Conservation (phyloP, 768 basidiomycete species). For the Clitopilus hobsonii region DNA sequence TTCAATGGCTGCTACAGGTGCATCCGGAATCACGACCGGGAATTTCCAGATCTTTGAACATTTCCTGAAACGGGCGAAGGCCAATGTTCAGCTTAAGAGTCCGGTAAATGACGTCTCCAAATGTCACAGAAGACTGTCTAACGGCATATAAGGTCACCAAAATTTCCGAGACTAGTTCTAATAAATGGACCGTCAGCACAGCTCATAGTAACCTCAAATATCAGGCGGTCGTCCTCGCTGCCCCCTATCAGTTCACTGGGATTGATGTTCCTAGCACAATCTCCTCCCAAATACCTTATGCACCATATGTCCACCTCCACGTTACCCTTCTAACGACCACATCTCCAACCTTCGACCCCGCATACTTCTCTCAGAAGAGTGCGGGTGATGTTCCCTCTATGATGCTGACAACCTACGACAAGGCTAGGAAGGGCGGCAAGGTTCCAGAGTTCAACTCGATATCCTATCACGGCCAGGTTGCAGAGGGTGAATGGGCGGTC, state of each 20-base stretch:
- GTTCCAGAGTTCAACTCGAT: conserved; percentile 85
- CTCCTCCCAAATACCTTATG: conserved; percentile 50
- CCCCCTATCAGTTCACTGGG: conserved; percentile 71
- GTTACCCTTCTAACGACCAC: conserved; percentile 88
- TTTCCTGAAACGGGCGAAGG: conserved; percentile 68
- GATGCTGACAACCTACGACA: conserved; percentile 70
- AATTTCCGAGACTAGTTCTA: conserved; percentile 40
- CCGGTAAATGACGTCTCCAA: conserved; percentile 34
- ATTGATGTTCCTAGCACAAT: conserved; percentile 50
- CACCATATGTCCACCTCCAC: conserved; percentile 80
- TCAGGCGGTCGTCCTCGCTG: conserved; percentile 78
- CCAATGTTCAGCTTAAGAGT: conserved; percentile 68
- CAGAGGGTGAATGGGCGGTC: conserved; percentile 62
- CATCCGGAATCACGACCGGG: conserved; percentile 66
- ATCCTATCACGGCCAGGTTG: conserved; percentile 66
- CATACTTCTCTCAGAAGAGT: conserved; percentile 60
- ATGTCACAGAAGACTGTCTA: background rate
- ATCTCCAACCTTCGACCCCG: conserved; percentile 49
- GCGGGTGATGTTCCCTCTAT: conserved; percentile 47
- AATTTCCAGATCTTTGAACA: conserved; percentile 83
- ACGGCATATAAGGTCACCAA: conserved; percentile 39
- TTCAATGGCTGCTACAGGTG: conserved; percentile 69
- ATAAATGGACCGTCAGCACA: conserved; percentile 51
- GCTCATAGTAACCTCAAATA: conserved; percentile 46
- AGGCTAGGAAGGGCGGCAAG: conserved; percentile 46